Percentiles rank a stretch among this genome's conserved stretches.
Conservation (phyloP, 2,329 filamentous ascomycete species). For the Chrysosporium keratinophilum region DNA sequence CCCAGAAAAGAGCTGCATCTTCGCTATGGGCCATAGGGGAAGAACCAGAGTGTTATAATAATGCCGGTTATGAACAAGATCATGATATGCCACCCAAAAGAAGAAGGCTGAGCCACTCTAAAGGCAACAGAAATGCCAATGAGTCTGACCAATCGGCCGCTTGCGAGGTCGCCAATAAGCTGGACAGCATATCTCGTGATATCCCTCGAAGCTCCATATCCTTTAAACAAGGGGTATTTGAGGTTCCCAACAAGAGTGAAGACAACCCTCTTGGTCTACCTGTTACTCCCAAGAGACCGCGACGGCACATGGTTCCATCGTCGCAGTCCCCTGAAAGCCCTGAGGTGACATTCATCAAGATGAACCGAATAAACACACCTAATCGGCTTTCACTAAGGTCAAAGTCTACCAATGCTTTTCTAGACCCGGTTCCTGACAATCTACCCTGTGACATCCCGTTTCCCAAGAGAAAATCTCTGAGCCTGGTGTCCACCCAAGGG, state of each 20-base stretch:
- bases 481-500: not conserved
- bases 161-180: not conserved
- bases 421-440: not conserved
- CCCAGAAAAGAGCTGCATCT: slow-evolving; percentile 1
- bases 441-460: not conserved
- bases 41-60: not conserved
- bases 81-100: not conserved
- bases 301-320: slow-evolving; percentile 30
- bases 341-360: slow-evolving; percentile 20
- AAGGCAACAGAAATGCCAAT: not conserved
- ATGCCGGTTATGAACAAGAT: not conserved
- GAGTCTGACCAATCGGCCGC: not conserved
- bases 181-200: not conserved
- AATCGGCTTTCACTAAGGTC: not conserved
- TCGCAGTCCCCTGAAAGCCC: slow-evolving; percentile 37
- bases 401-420: not conserved
- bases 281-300: slow-evolving; percentile 27
- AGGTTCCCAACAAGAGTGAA: not conserved
- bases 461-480: not conserved
- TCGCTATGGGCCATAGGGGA: slow-evolving; percentile 10
- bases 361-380: not conserved
- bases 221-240: not conserved
- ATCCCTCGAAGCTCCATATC: not conserved
- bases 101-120: not conserved
- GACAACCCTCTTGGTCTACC: slow-evolving; percentile 5